Conservation (phyloP, 192 early-diverging fungal species). For the Backusella parvicylindrica region DNA sequence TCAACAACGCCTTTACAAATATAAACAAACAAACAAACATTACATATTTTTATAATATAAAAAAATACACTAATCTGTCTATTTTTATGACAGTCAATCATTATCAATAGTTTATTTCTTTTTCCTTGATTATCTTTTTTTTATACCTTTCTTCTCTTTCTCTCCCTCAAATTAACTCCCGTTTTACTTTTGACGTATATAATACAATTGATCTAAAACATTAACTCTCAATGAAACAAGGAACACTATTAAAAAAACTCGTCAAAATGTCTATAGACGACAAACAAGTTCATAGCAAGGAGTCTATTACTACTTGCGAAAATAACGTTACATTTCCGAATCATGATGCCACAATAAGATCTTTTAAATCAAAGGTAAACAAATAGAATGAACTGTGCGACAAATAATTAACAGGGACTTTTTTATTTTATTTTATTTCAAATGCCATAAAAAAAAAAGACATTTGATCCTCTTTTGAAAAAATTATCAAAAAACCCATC, state of each 20-base stretch:
- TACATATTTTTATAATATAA: not conserved
- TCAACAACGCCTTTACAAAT: not conserved
- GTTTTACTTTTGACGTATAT: not conserved
- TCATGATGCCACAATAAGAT: not conserved
- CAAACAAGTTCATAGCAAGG: not conserved
- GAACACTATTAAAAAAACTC: not conserved
- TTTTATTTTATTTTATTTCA: not conserved
- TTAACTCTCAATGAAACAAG: not conserved
- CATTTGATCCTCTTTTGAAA: not conserved
- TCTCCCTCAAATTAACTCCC: conserved; percentile 6
- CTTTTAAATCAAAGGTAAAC: not conserved
- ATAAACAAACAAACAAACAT: conserved; percentile 3
- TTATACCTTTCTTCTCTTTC: not conserved
- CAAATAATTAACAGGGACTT: not conserved
- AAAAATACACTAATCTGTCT: not conserved
- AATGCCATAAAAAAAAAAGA: not conserved
- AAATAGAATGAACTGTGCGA: not conserved
- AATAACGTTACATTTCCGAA: not conserved
- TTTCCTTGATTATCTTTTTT: not conserved
- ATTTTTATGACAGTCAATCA: not conserved
- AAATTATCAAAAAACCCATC: not conserved
- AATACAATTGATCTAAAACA: not conserved
- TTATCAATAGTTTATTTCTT: not conserved
- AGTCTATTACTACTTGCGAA: not conserved
- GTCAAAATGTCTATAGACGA: not conserved